These are phyloP conservation scores for Calonectria pseudoturangicola DNA, from an alignment of 2,329 filamentous ascomycete genomes.

Conservation along the genomic window DNA sequence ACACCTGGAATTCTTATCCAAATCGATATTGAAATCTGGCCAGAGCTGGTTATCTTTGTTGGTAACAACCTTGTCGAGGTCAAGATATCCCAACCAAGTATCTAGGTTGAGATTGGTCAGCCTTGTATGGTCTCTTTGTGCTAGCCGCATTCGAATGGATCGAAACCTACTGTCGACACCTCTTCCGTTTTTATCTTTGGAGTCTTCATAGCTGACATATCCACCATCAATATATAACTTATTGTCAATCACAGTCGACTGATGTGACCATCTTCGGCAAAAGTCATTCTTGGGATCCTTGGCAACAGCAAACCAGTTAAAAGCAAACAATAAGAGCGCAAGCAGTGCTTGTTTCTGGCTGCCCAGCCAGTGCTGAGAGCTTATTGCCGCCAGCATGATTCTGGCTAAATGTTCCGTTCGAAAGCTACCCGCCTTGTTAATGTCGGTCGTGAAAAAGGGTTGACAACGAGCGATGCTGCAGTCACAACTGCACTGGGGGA, in stretches of 20 bases:
- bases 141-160: too few species aligned
- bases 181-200: constrained; percentile 55
- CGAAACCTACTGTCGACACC: too few species aligned
- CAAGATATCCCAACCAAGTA: constrained; percentile 34
- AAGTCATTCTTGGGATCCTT: constrained; percentile 60
- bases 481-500: not conserved
- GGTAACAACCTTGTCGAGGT: not conserved
- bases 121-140: too few species aligned
- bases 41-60: not conserved
- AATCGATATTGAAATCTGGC: constrained; percentile 6
- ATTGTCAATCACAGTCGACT: constrained; percentile 74
- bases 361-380: not conserved
- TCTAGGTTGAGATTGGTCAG: not conserved
- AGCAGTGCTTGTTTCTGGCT: not conserved
- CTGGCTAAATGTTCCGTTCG: not conserved
- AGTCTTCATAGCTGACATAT: constrained; percentile 70
- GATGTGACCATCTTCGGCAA: constrained; percentile 72
- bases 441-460: too few species aligned
- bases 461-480: not conserved
- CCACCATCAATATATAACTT: constrained; percentile 78
- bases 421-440: not conserved
- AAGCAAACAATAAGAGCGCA: not conserved
- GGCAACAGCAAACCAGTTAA: constrained; percentile 1
- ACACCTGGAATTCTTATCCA: constrained; percentile 31
- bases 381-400: not conserved